Percentiles rank a stretch among this genome's conserved stretches.
Evolutionary conservation across 192 early-diverging fungal genomes (phyloP).

Genomic region (Gonapodya prolifera): DNA sequence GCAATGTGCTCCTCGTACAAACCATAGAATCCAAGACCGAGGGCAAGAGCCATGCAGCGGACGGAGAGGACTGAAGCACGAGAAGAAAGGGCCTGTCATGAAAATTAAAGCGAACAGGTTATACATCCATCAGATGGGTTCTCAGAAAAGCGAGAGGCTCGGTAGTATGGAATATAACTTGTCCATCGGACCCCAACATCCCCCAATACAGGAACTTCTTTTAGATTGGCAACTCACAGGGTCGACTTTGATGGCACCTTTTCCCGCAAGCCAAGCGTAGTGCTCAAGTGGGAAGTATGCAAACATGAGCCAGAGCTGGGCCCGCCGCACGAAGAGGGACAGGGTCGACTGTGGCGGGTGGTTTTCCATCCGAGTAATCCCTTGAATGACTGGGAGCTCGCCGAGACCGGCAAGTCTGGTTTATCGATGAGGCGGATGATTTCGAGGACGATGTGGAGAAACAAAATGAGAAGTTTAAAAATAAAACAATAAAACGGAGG

Average conservation of each 20-base stretch:
- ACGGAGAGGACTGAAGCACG: background rate
- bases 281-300: background rate
- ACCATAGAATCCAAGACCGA: background rate
- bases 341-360: background rate
- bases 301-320: background rate
- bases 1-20: background rate
- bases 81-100: background rate
- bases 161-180: no score
- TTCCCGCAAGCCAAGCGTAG: background rate
- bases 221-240: background rate
- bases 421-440: background rate
- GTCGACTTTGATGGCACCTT: background rate
- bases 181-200: background rate
- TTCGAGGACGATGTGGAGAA: background rate
- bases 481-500: background rate
- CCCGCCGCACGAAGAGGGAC: background rate
- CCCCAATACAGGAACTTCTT: background rate
- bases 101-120: background rate
- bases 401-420: background rate
- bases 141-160: no score
- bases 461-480: background rate
- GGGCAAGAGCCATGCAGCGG: background rate
- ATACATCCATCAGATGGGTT: background rate
- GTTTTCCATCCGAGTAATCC: background rate
- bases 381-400: background rate